A percentile compares a stretch with the other conserved stretches of the same genome.
These are phyloP conservation scores for Pseudogymnoascus sp. DNA, from an alignment of 2,329 filamentous ascomycete species.

Conservation along the genomic window DNA sequence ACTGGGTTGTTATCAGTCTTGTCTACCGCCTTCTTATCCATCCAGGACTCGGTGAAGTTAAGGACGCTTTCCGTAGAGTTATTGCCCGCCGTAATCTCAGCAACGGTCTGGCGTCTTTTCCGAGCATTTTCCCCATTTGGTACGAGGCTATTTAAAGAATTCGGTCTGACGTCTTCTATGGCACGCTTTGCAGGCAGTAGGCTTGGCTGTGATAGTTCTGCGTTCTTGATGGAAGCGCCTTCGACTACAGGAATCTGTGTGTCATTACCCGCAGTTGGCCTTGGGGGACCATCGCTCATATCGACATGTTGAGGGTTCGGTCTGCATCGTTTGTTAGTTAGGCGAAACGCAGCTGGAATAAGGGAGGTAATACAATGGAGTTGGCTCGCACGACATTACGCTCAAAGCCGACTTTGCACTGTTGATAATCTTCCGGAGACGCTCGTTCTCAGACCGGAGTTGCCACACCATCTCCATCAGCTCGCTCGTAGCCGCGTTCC, in stretches of 20 bases:
- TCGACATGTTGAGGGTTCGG: neutral
- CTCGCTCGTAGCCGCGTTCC: constrained; percentile 13
- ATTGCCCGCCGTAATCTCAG: neutral
- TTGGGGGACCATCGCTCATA: neutral
- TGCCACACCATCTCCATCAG: constrained; percentile 16
- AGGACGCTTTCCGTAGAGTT: neutral
- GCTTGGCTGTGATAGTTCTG: neutral
- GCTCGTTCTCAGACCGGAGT: constrained; percentile 16
- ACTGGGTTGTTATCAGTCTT: neutral
- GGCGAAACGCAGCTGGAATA: neutral
- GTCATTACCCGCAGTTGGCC: neutral
- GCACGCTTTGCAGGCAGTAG: neutral
- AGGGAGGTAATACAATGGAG: neutral
- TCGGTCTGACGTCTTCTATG: neutral
- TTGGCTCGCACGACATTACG: neutral
- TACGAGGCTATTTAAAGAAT: neutral
- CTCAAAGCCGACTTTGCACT: constrained; percentile 15
- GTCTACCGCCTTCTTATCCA: neutral
- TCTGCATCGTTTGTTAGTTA: neutral
- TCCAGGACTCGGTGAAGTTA: neutral
- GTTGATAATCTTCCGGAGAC: constrained; percentile 19
- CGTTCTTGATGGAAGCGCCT: neutral
- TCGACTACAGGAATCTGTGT: neutral
- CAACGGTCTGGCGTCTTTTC: neutral
- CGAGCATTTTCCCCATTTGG: neutral